Evolutionary conservation across 2,329 filamentous ascomycete species (phyloP).

Genomic region (Nothophaeocryptopus gaeumannii): DNA sequence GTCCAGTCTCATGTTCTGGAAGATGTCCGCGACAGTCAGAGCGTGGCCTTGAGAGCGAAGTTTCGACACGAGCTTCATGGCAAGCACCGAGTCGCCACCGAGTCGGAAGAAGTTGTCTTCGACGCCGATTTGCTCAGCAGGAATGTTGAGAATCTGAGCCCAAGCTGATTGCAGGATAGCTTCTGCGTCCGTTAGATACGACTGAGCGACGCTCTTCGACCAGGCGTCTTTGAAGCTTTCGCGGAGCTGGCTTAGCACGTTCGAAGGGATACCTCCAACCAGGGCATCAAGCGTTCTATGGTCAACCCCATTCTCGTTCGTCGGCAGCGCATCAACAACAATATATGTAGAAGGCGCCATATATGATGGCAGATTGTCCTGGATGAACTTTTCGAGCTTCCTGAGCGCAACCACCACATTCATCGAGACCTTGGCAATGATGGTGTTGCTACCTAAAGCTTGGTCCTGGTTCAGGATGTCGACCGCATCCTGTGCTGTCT

Average conservation of each 20-base stretch:
- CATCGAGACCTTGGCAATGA: background rate
- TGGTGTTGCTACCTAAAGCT: background rate
- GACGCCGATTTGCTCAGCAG: conserved; percentile 1
- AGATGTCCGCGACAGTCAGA: conserved; percentile 45
- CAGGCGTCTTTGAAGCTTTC: no score
- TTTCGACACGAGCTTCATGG: conserved; percentile 45
- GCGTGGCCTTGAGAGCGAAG: conserved; percentile 36
- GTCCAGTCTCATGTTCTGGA: conserved; percentile 31
- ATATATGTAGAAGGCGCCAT: conserved; percentile 4
- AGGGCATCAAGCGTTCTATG: no score
- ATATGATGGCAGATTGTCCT: background rate
- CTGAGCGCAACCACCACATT: background rate
- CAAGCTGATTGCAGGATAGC: background rate
- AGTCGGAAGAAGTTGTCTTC: conserved; percentile 46
- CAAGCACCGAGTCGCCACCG: conserved; percentile 47
- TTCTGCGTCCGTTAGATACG: background rate
- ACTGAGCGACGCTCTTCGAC: background rate
- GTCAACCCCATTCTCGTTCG: no score
- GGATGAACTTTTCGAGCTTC: conserved; percentile 2
- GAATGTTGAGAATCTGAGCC: conserved; percentile 7
- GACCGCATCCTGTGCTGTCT: background rate
- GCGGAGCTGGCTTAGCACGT: no score
- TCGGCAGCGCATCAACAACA: no score
- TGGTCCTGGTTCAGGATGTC: background rate
- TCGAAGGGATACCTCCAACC: no score